Conservation (phyloP, 768 basidiomycete genomes). For the Termitomyces sp. region DNA sequence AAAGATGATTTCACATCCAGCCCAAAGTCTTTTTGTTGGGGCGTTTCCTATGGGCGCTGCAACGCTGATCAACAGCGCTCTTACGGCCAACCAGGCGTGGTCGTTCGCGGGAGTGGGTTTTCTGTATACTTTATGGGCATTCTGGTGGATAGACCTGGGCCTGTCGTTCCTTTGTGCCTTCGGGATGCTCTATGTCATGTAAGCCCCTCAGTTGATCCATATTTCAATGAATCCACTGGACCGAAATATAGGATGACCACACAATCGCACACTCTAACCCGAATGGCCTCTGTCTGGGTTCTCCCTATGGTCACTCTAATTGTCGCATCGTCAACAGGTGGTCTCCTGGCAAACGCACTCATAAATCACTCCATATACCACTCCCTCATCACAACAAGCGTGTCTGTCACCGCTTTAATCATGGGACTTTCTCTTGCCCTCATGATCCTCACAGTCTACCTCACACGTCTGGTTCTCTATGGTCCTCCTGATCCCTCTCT, state of each 20-base stretch:
- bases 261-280: constrained; percentile 48
- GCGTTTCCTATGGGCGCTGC: constrained; percentile 60
- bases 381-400: constrained; percentile 47
- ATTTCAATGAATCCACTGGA: background rate
- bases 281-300: constrained; percentile 56
- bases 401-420: constrained; percentile 31
- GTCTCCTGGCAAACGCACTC: constrained; percentile 45
- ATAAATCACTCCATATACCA: constrained; percentile 30
- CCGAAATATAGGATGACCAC: constrained; percentile 41
- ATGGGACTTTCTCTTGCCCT: constrained; percentile 47
- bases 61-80: constrained; percentile 54
- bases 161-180: constrained; percentile 41
- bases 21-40: constrained; percentile 43
- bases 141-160: constrained; percentile 69
- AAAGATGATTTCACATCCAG: constrained; percentile 47
- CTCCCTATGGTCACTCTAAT: constrained; percentile 62
- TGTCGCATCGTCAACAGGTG: constrained; percentile 59
- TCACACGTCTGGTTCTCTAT: constrained; percentile 47
- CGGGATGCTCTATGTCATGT: constrained; percentile 23
- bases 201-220: constrained; percentile 1
- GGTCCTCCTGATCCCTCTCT: constrained; percentile 39
- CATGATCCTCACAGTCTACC: constrained; percentile 54
- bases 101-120: constrained; percentile 53
- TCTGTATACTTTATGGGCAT: constrained; percentile 54
- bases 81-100: constrained; percentile 41